Evolutionary conservation across 2,329 filamentous ascomycete species (phyloP), one percentile per base, ranked within the genome.

Genomic region (Clonostachys byssicola): DNA sequence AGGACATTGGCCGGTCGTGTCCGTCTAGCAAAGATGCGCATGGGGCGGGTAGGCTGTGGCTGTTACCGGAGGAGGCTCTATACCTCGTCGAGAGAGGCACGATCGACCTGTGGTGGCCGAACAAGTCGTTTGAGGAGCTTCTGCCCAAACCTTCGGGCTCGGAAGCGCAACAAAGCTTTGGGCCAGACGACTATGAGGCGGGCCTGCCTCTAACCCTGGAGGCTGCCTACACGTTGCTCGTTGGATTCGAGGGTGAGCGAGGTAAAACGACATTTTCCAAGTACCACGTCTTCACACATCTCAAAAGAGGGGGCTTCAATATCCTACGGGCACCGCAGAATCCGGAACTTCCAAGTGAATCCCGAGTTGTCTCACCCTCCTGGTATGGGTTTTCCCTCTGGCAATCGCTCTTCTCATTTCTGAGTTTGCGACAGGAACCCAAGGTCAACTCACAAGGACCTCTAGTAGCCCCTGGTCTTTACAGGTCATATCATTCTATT

Each of bases 41-140:
- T 0, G 78, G 77, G 4, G 76, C 75, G 50, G 79, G 84, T 33
- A 82, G 79, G 52, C 70, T 92, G 39, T 96, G 92, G 92, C 62
- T 99, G 44, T 65, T 96, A 38, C 92, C 92, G 0, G 94, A 99
- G 62, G 94, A 99, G 66, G 89, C 91, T 6, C 74, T 99, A 46
- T 96, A 91, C 59, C 66, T 96, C 52, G 75, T 97, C 9, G 94
- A 99, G 71, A 75, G 94, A 57, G 94, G 92, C 0, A 91, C 81
- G 42, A 59, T 97, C 58, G 90, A 97, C 64, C 77, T 96, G 39
- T 85, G 91, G 74, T 96, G 89, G 89, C 89, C 89, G 3, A 67
- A 70, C 41, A 65, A 66, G 47, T 60, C 68, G n/a, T 65, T 84
- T 12, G 72, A 71, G 40, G 73, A 77, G 35, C 60, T 78, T 3